Percentiles rank a stretch among this genome's conserved stretches.
Conservation (phyloP, 2,329 filamentous ascomycete species). For the Trichoderma aggressivum region DNA sequence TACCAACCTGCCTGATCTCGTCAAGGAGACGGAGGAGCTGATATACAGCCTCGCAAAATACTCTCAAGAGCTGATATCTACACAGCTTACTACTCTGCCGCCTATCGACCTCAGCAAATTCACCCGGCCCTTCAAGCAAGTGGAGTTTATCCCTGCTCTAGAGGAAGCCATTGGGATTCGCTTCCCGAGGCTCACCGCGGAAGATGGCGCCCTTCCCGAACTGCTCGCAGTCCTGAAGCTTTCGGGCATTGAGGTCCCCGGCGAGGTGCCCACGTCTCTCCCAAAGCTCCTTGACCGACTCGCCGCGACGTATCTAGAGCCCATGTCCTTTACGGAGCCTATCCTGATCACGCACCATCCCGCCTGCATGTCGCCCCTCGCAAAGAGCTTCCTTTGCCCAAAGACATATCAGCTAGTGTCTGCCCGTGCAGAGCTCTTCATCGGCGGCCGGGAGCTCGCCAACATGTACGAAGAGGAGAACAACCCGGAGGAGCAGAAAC, state of each 20-base stretch:
- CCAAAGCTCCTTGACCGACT: slow-evolving; percentile 75
- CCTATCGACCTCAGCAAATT: slow-evolving; percentile 48
- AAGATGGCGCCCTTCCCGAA: slow-evolving; percentile 52
- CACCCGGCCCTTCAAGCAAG: slow-evolving; percentile 56
- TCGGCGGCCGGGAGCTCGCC: slow-evolving; percentile 75
- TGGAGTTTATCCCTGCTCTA: slow-evolving; percentile 81
- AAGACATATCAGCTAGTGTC: slow-evolving; percentile 68
- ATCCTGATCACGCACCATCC: slow-evolving; percentile 90
- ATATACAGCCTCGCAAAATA: slow-evolving; percentile 57
- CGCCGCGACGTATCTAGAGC: slow-evolving; percentile 73
- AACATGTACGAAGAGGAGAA: slow-evolving; percentile 99
- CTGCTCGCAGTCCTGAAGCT: slow-evolving; percentile 55
- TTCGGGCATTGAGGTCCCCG: slow-evolving; percentile 61
- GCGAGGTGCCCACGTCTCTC: slow-evolving; percentile 58
- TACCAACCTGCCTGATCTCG: slow-evolving; percentile 70
- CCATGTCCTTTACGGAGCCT: slow-evolving; percentile 62
- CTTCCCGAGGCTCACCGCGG: slow-evolving; percentile 60
- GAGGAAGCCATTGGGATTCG: slow-evolving; percentile 62
- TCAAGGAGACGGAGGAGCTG: slow-evolving; percentile 70
- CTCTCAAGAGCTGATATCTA: slow-evolving; percentile 45
- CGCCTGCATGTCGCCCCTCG: slow-evolving; percentile 82
- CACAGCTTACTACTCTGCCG: slow-evolving; percentile 45
- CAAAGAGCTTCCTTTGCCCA: slow-evolving; percentile 78
- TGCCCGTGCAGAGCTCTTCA: slow-evolving; percentile 81
- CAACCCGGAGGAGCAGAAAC: slow-evolving; percentile 77